Evolutionary conservation across 2,329 filamentous ascomycete species (phyloP), one percentile per base, ranked within the genome.

Genomic region (Metarhizium guizhouense): DNA sequence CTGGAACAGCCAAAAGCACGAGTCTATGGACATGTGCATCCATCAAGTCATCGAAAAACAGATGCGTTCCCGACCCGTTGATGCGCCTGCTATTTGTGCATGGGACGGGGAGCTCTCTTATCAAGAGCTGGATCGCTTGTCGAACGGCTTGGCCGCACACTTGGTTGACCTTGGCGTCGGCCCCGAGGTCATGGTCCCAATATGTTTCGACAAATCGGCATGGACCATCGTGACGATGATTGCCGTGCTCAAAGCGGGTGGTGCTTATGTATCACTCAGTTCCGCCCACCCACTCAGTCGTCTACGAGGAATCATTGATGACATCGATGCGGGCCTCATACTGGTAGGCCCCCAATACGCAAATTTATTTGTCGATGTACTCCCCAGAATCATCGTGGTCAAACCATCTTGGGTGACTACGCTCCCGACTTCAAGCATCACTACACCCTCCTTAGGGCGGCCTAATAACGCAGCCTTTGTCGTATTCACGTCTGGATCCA

Each of bases 171-270:
- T 25, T 25, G 38, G 38, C 1, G 38, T 40, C 13, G 38, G 38
- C 14, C 38, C 38, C 2, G 38, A 40, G 38, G 38, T 40, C 38
- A 40, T 40, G 4, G 38, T 40, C 14, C 38, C 38, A 11, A 4
- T 40, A 40, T 40, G 38, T 16, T 55, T 59, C 20, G 57, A 59
- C 34, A 72, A 71, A 57, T 70, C 68, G 2, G 59, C 59, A 34
- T 64, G 60, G 61, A 56, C 56, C 4, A 40, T 60, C 16, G 59
- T 64, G 14, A 43, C 59, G 3, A 59, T 57, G 50, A 43, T 64
- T 2, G 62, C 56, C 3, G 54, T 64, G 3, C 47, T 62, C 18
- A 58, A 61, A 38, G 58, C 62, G 2, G 61, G 62, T 8, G 57
- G 52, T 3, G 57, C 51, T 18, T 60, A 25, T 25, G 25, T 25